Evolutionary conservation across 169 alveolate species (phyloP), one percentile per base, ranked within the genome.

Genomic region (Eimeria praecox): DNA sequence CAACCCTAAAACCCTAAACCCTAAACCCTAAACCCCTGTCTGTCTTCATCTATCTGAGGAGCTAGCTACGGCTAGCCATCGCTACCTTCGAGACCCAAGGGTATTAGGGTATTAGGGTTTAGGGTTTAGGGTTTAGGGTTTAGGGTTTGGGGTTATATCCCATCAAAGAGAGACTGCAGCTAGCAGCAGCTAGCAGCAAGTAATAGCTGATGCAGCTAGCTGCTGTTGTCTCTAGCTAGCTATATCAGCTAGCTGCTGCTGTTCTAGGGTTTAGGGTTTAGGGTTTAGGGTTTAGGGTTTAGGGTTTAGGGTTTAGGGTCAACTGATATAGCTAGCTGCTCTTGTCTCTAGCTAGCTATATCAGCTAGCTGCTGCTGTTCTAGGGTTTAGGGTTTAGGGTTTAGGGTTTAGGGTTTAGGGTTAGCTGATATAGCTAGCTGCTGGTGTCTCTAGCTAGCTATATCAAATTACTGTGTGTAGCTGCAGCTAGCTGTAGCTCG

Each of bases 321-420:
- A 18, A 18, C 33, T 5, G 38, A 10, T 64, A n/a, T 5, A 4
- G 75, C 8, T 18, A n/a, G n/a, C n/a, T n/a, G n/a, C n/a, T n/a
- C n/a, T n/a, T n/a, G n/a, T n/a, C n/a, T n/a, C n/a, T n/a, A n/a
- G n/a, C n/a, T n/a, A n/a, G n/a, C n/a, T n/a, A n/a, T n/a, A n/a
- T n/a, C n/a, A n/a, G n/a, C n/a, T n/a, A n/a, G n/a, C n/a, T n/a
- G n/a, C n/a, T n/a, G n/a, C n/a, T n/a, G n/a, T n/a, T n/a, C n/a
- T 64, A 64, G 75, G 75, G 75, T 64, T 64, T 64, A 64, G 75
- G 75, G 75, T 64, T 64, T 64, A 64, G 75, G 75, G 75, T 64
- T 64, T 64, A 64, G 75, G 75, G 75, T 64, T 64, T 64, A 64
- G 75, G 75, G 75, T 64, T 64, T 64, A 64, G 8, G 75, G 75